Base-by-base conservation (phyloP, 495 filamentous ascomycete genomes). In the Neohortaea acidophila region DNA sequence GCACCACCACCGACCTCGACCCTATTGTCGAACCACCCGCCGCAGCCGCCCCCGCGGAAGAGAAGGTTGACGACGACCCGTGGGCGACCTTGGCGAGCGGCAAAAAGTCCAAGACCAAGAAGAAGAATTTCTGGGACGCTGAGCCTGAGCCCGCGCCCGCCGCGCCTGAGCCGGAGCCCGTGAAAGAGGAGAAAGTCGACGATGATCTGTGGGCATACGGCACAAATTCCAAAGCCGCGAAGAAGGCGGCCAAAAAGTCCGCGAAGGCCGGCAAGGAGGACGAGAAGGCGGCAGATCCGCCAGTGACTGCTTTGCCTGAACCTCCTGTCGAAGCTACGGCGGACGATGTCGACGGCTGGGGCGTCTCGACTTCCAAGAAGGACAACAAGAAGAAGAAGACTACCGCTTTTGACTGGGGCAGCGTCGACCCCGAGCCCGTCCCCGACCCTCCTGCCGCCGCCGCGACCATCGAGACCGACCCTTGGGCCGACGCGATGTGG, bases 351-450 rank as follows among this genome's bases (percentile, higher is more conserved):
- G 54, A 54, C 28, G 44, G 48, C 6, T 53, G 51, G 51, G 45
- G 24, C 10, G 21, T 23, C 13, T 24, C 38, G 12, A 22, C 17
- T 22, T 18, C 31, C 2, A n/a, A 12, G 7, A 57, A 57, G 47
- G 42, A 43, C 5, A 38, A 45, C 19, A 54, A 54, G 53, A 56
- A 56, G 47, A 44, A 43, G 9, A 55, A 30, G 15, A 43, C 36
- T 17, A 20, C 29, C 18, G 39, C 14, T 3, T 23, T 37, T 18
- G 34, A 37, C 34, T 37, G 20, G 19, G 22, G 14, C 8, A 21
- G 23, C 15, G 24, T 25, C 11, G 42, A 45, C n/a, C 26, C 42
- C 2, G 36, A 39, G 29, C 42, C 42, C 9, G 28, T 11, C 13
- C 45, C 40, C n/a, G 48, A 45, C 14, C 36, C 36, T 14, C 33